These are phyloP conservation scores for Rhodotorula sp. DNA, from an alignment of 1,284 basidiomycete species.

Conservation along the genomic window DNA sequence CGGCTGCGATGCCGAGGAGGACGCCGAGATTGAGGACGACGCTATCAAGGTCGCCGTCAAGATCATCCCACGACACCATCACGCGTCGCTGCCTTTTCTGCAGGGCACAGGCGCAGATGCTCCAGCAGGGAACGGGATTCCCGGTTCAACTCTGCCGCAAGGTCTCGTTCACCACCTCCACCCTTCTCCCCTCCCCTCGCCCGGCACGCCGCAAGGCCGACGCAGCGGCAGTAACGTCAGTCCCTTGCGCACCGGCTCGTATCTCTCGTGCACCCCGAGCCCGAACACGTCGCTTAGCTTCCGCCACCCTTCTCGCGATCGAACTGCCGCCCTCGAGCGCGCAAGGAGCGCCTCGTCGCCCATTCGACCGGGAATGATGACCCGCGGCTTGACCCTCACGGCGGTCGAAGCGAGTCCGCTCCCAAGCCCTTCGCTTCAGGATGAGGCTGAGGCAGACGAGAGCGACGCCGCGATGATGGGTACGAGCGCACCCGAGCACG, in stretches of 20 bases:
- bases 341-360: slow-evolving; percentile 10
- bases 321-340: slow-evolving; percentile 1
- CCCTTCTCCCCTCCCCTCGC: slow-evolving; percentile 5
- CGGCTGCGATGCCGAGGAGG: not conserved
- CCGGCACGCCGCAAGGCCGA: not conserved
- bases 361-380: not conserved
- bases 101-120: not conserved
- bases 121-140: not conserved
- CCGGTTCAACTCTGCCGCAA: not conserved
- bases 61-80: slow-evolving; percentile 20
- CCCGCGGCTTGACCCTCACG: not conserved
- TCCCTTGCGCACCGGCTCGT: not conserved
- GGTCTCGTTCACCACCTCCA: not conserved
- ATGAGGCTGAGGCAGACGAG: not conserved
- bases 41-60: slow-evolving; percentile 19
- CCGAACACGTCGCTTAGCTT: not conserved
- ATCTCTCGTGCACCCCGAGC: too few relatives aligned
- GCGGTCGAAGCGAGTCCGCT: slow-evolving; percentile 1
- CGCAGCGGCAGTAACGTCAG: not conserved
- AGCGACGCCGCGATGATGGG: not conserved
- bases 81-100: slow-evolving; percentile 6
- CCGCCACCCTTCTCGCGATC: slow-evolving; percentile 4
- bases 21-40: not conserved
- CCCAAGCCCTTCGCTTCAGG: slow-evolving; percentile 2
- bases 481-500: not conserved